A percentile compares a stretch with the other conserved stretches of the same genome.
Evolutionary conservation across 2,329 filamentous ascomycete genomes (phyloP).

Genomic region (Colletotrichum orchidophilum): DNA sequence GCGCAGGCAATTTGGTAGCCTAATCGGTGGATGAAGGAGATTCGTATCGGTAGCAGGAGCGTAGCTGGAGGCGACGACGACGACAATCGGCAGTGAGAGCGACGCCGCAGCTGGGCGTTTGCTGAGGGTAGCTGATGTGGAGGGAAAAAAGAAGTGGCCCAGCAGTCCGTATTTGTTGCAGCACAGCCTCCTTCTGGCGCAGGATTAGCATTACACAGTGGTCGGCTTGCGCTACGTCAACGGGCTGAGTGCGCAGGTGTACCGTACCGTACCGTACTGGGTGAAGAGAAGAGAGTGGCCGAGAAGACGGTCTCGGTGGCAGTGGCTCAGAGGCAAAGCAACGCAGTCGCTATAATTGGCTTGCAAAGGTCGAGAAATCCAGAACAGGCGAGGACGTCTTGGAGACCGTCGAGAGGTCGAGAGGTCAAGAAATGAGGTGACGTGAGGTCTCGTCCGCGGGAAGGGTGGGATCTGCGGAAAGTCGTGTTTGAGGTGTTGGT

Average conservation of each 20-base stretch:
- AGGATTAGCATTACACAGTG: conserved; percentile 34
- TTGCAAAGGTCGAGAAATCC: conserved; percentile 15
- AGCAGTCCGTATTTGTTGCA: conserved; percentile 36
- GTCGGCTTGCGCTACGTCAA: conserved; percentile 32
- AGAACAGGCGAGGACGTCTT: not conserved
- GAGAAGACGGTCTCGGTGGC: not conserved
- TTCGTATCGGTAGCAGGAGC: conserved; percentile 1
- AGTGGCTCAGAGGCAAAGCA: conserved; percentile 17
- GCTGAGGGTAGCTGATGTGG: conserved; percentile 17
- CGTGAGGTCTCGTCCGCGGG: conserved; percentile 21
- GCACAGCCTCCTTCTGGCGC: conserved; percentile 42
- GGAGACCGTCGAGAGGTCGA: conserved; percentile 7
- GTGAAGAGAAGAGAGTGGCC: not conserved
- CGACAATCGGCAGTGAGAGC: conserved; percentile 1
- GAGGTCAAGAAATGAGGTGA: conserved; percentile 19
- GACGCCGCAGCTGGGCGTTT: conserved; percentile 21
- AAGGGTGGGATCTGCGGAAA: conserved; percentile 33
- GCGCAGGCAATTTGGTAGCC: conserved; percentile 8
- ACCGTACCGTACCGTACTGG: not conserved
- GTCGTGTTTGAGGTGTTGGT: conserved; percentile 33
- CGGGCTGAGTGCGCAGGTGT: conserved; percentile 18
- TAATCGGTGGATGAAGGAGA: conserved; percentile 17
- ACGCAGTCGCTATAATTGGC: conserved; percentile 33
- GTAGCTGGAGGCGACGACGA: conserved; percentile 1
- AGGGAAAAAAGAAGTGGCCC: conserved; percentile 27